Conservation (phyloP, 1,284 basidiomycete genomes). For the Pterulicium gracile region DNA sequence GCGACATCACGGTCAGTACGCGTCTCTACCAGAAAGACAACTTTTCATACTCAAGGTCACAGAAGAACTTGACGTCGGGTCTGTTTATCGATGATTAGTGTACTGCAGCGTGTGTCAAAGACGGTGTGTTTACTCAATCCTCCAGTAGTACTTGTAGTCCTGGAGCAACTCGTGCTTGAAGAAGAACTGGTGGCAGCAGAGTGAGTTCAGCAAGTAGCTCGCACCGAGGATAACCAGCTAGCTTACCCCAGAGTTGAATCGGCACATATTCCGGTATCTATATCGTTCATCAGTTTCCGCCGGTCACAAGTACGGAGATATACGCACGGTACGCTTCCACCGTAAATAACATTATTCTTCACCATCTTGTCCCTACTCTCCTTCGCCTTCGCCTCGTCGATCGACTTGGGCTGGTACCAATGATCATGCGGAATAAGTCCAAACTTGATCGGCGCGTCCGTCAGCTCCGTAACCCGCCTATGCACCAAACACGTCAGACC, state of each 20-base stretch:
- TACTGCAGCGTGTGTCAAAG: conserved; percentile 40
- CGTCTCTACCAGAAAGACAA: neutral
- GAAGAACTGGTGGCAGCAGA: conserved; percentile 53
- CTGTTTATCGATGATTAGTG: conserved; percentile 21
- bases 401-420: conserved; percentile 42
- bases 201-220: neutral
- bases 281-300: neutral
- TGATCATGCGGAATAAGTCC: conserved; percentile 20
- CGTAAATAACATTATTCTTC: conserved; percentile 22
- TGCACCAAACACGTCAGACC: neutral
- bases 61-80: conserved; percentile 78
- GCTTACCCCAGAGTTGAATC: conserved; percentile 86
- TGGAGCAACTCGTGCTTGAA: conserved; percentile 73
- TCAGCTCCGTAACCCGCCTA: conserved; percentile 1
- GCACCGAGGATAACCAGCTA: conserved; percentile 7
- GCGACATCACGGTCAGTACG: neutral
- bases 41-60: conserved; percentile 54
- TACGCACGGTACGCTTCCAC: conserved; percentile 12
- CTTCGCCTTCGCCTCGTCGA: conserved; percentile 40
- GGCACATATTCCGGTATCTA: conserved; percentile 80
- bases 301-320: neutral
- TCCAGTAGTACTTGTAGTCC: conserved; percentile 90
- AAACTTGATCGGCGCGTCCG: conserved; percentile 10
- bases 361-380: conserved; percentile 38
- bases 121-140: conserved; percentile 15